Base-by-base conservation (phyloP, 2,329 filamentous ascomycete species). In the Anisogramma anomala region DNA sequence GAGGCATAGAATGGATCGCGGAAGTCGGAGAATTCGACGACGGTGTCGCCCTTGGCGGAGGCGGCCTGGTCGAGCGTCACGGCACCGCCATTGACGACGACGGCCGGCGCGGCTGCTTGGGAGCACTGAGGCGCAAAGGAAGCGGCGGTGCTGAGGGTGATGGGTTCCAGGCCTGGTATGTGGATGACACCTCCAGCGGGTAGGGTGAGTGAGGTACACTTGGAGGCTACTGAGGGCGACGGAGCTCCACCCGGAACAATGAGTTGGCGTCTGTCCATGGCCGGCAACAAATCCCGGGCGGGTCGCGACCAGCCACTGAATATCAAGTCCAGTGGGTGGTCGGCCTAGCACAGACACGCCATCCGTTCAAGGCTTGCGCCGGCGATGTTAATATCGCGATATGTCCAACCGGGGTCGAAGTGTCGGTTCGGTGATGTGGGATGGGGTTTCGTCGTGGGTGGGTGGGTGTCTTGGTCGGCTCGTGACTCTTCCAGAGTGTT, bases 1-100 rank as follows among this genome's bases (percentile, higher is more conserved):
- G 88, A 94, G 41, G 88, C 82, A 61, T 94, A 94, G 61, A 98
- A 98, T 7, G 87, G 87, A 54, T 94, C 85, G 48, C 76, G 72
- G 41, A 84, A 75, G 59, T 87, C 77, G 46, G 79, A 74, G 48
- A 79, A 61, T 27, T 62, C 57, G 35, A 58, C 57, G 35, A 58
- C 56, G n/a, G 58, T 52, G 11, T 7, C 14, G 13, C 14, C 15
- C 19, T 54, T 55, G 40, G 42, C 34, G 18, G 40, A 39, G 36
- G 48, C 28, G 4, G 52, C 40, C 33, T 56, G 53, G 45, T 54
- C 55, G 25, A 55, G 48, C 18, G 53, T 53, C 26, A 62, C 59
- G 44, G 64, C 55, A 30, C 61, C 58, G 9, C 57, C 57, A 41
- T 64, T 65, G 31, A 64, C 58, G 35, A 66, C 60, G 40, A 71